Conservation (phyloP, 1,284 basidiomycete species). For the Golubevia pallescens region DNA sequence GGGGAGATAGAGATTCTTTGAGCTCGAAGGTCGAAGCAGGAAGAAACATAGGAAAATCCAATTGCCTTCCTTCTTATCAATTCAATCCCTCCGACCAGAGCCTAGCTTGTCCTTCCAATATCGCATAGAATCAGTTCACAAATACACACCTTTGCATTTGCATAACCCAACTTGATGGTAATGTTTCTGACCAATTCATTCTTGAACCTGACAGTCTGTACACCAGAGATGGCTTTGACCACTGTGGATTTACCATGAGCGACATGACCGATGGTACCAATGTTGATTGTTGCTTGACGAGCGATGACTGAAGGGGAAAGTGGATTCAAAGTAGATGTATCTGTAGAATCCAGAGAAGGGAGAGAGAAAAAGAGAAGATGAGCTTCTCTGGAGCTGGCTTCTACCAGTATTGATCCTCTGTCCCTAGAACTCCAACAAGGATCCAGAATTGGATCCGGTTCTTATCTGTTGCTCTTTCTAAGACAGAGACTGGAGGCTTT, state of each 20-base stretch:
- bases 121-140: neutral
- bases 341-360: neutral
- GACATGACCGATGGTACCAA: constrained; percentile 65
- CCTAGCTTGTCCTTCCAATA: neutral
- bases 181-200: constrained; percentile 88
- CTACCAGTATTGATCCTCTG: neutral
- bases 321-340: neutral
- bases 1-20: neutral
- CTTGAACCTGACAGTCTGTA: constrained; percentile 98
- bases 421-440: neutral
- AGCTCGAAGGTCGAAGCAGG: neutral
- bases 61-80: neutral
- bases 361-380: neutral
- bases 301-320: neutral
- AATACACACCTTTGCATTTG: constrained; percentile 84
- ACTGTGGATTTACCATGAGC: constrained; percentile 97
- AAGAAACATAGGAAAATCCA: neutral
- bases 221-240: constrained; percentile 98
- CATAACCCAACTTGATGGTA: constrained; percentile 97
- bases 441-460: neutral
- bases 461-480: neutral
- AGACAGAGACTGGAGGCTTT: neutral
- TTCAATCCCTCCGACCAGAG: no score
- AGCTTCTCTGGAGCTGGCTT: neutral
- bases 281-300: constrained; percentile 53